Conservation (phyloP, 73 alveolate genomes). For the Paramecium caudatum region DNA sequence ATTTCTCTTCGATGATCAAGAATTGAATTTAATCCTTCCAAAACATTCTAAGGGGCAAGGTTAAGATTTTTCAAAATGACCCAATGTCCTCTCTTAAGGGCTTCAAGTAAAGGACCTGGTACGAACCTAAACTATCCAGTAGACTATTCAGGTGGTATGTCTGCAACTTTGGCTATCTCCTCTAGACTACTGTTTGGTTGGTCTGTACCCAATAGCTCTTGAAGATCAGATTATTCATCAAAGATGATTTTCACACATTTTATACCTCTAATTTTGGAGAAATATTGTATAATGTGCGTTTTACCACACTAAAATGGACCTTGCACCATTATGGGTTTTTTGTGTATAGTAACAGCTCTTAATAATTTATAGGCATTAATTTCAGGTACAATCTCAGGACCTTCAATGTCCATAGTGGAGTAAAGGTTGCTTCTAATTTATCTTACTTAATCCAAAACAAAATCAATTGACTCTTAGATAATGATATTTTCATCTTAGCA, state of each 20-base stretch:
- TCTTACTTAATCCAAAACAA: constrained; percentile 19
- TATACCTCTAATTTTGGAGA: constrained; percentile 86
- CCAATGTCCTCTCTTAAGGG: constrained; percentile 96
- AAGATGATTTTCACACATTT: constrained; percentile 91
- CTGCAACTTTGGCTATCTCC: background rate
- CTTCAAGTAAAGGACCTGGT: constrained; percentile 94
- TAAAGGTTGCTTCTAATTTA: constrained; percentile 1
- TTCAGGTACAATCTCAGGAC: background rate
- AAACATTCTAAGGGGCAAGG: constrained; percentile 93
- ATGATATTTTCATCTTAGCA: background rate
- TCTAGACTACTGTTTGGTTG: constrained; percentile 86
- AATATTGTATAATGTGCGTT: constrained; percentile 93
- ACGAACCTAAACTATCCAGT: constrained; percentile 91
- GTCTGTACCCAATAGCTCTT: constrained; percentile 98
- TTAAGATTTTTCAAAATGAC: constrained; percentile 95
- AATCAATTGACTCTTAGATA: constrained; percentile 36
- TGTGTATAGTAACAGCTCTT: background rate
- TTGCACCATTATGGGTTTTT: constrained; percentile 45
- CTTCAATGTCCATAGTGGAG: background rate
- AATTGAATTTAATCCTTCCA: constrained; percentile 99
- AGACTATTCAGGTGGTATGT: background rate
- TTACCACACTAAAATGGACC: constrained; percentile 42
- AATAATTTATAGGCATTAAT: background rate
- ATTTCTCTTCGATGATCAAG: constrained; percentile 97
- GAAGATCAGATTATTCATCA: constrained; percentile 98